Evolutionary conservation across 345 rosid species (phyloP).

Genomic region (Euphorbia peplus): DNA sequence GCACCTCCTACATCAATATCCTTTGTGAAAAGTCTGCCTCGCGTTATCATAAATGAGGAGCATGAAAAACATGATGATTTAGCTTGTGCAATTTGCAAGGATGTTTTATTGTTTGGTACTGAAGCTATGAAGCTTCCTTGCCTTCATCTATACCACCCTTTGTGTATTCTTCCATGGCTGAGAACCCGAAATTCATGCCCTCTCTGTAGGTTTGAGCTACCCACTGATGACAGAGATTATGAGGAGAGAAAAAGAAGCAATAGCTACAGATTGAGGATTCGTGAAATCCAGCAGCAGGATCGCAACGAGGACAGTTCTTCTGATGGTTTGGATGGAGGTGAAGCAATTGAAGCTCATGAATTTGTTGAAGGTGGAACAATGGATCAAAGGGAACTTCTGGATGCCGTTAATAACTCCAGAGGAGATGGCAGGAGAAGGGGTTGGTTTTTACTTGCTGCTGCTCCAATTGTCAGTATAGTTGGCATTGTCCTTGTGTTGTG

Average conservation of each 20-base stretch:
- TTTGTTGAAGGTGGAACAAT: constrained; percentile 7
- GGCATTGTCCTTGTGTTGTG: constrained; percentile 70
- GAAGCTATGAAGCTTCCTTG: constrained; percentile 85
- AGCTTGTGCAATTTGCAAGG: constrained; percentile 90
- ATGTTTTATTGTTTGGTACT: constrained; percentile 46
- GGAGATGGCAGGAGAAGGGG: constrained; percentile 48
- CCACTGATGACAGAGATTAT: constrained; percentile 80
- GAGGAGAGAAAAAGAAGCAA: constrained; percentile 57
- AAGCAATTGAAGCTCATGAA: constrained; percentile 36
- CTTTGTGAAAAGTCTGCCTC: constrained; percentile 58
- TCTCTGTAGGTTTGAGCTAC: constrained; percentile 85
- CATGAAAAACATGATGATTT: constrained; percentile 44
- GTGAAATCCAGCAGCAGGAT: constrained; percentile 37
- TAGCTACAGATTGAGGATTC: constrained; percentile 22
- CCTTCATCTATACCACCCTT: constrained; percentile 67
- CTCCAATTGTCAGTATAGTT: constrained; percentile 75
- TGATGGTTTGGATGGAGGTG: constrained; percentile 40
- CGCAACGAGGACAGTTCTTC: constrained; percentile 42
- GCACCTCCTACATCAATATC: constrained; percentile 88
- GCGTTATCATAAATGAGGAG: constrained; percentile 40
- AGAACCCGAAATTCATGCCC: constrained; percentile 87
- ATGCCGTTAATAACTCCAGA: constrained; percentile 15
- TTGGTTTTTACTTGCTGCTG: constrained; percentile 76
- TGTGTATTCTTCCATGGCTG: constrained; percentile 88
- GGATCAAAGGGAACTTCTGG: constrained; percentile 27